Evolutionary conservation across 2,329 filamentous ascomycete species (phyloP).

Genomic region (Alternaria rosae): DNA sequence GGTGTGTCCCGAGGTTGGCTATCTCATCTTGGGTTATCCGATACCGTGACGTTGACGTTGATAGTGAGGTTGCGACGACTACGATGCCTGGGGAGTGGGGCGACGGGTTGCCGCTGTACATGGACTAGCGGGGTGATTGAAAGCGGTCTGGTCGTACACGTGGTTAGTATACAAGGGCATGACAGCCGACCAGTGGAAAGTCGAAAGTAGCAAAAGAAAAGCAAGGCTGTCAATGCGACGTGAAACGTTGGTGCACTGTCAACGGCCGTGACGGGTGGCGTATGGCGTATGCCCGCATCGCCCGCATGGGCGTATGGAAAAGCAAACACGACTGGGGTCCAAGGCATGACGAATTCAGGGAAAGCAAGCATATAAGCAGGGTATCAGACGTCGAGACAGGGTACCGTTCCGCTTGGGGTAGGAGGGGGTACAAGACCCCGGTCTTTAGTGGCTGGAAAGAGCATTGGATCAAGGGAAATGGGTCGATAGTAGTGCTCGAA

Average conservation of each 20-base stretch:
- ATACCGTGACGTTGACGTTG: neutral
- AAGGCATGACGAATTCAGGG: neutral
- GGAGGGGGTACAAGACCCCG: neutral
- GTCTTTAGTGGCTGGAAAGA: neutral
- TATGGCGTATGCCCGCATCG: neutral
- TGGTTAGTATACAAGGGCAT: neutral
- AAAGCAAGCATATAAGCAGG: neutral
- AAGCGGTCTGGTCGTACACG: conserved; percentile 1
- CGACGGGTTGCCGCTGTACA: neutral
- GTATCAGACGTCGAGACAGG: neutral
- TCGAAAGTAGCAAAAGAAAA: neutral
- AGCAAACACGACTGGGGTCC: neutral
- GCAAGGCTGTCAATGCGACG: neutral
- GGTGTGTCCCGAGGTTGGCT: neutral
- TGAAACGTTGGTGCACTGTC: neutral
- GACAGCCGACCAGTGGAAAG: neutral
- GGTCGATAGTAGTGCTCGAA: neutral
- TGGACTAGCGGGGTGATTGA: neutral
- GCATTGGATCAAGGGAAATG: neutral
- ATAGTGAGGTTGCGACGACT: neutral
- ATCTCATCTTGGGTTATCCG: neutral
- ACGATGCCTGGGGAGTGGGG: neutral
- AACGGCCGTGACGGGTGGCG: neutral
- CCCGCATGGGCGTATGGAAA: neutral
- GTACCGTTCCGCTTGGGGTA: neutral